Conservation (phyloP, 768 basidiomycete species). For the Gloeophyllum trabeum region DNA sequence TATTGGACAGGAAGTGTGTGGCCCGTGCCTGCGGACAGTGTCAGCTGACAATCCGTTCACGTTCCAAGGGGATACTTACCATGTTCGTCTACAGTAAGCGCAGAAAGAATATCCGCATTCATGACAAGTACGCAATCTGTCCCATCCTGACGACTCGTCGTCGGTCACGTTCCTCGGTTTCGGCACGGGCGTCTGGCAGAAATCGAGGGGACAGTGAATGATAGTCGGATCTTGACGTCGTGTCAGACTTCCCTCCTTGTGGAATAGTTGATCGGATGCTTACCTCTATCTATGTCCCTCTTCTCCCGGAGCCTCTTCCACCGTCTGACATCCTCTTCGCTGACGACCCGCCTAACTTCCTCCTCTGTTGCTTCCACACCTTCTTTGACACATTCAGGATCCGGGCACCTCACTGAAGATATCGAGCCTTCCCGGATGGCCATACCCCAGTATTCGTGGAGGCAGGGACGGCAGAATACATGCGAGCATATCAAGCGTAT, state of each 20-base stretch:
- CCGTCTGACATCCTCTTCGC: constrained; percentile 49
- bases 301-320: constrained; percentile 77
- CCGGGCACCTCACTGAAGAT: constrained; percentile 68
- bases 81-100: constrained; percentile 69
- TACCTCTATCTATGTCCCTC: constrained; percentile 61
- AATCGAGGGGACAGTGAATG: constrained; percentile 68
- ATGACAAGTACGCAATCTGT: constrained; percentile 58
- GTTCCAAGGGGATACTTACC: too few relatives aligned
- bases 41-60: too few relatives aligned
- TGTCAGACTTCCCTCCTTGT: neutral
- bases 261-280: constrained; percentile 6
- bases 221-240: constrained; percentile 54
- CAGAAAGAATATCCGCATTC: constrained; percentile 75
- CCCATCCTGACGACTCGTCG: constrained; percentile 58
- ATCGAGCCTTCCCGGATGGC: constrained; percentile 76
- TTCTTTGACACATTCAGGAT: constrained; percentile 65
- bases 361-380: constrained; percentile 51
- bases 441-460: constrained; percentile 73
- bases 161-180: constrained; percentile 31
- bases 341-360: constrained; percentile 62
- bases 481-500: constrained; percentile 61
- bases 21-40: constrained; percentile 73
- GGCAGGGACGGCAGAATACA: constrained; percentile 75
- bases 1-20: constrained; percentile 58
- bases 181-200: constrained; percentile 74